Evolutionary conservation across 768 basidiomycete species (phyloP).

Genomic region (Russula abietina): DNA sequence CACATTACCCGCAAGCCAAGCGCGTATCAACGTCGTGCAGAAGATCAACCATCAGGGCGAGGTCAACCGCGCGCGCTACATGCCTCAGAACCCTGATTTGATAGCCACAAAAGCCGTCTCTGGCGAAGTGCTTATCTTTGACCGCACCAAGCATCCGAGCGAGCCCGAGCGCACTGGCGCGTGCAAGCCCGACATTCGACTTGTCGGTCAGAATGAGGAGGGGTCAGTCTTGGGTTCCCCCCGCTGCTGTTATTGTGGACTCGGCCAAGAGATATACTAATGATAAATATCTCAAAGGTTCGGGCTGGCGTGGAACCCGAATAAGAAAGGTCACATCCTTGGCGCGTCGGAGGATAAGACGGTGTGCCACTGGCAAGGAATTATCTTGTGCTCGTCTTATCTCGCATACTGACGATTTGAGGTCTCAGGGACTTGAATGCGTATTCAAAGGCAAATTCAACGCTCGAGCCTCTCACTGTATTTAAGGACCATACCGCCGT

Average conservation of each 20-base stretch:
- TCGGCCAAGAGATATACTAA: not conserved
- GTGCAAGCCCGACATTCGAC: constrained; percentile 84
- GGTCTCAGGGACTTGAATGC: constrained; percentile 79
- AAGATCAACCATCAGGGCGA: constrained; percentile 93
- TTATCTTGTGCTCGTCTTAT: not conserved
- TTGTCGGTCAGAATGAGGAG: constrained; percentile 88
- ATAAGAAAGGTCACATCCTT: constrained; percentile 75
- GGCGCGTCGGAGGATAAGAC: constrained; percentile 96
- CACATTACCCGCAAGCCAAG: constrained; percentile 65
- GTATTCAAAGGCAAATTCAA: constrained; percentile 70
- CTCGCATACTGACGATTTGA: constrained; percentile 6
- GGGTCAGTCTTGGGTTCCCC: constrained; percentile 53
- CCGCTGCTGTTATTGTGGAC: not conserved
- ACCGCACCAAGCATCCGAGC: constrained; percentile 93
- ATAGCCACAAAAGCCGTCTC: constrained; percentile 91
- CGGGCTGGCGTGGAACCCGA: constrained; percentile 88
- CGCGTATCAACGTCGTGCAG: constrained; percentile 86
- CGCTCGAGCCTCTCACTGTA: constrained; percentile 76
- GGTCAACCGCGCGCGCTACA: constrained; percentile 95
- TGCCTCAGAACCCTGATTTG: constrained; percentile 97
- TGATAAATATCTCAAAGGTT: constrained; percentile 46
- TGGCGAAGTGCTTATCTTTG: constrained; percentile 92
- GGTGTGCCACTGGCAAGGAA: constrained; percentile 77
- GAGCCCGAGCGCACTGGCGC: constrained; percentile 81
- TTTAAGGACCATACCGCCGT: constrained; percentile 88